Base-by-base conservation (phyloP, 2,329 filamentous ascomycete genomes). In the Talaromyces sp. region DNA sequence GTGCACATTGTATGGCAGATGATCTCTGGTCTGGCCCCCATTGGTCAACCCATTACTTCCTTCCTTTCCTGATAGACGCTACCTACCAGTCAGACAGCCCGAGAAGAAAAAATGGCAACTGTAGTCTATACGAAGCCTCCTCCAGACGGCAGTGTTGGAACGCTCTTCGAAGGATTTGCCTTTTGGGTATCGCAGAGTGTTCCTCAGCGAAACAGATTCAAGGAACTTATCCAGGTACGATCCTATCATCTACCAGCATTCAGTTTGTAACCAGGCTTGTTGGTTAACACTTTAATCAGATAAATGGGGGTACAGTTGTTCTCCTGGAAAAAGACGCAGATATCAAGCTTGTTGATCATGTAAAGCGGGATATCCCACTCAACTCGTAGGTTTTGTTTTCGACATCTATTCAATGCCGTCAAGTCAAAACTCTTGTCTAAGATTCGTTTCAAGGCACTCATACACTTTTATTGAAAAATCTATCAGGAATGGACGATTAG, bases 181-280 rank as follows among this genome's bases (percentile, higher is more conserved):
- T 86, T 87, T 70, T 87, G 82, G 78, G 67, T 87, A 39, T 77
- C 81, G 21, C 77, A 78, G 58, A 78, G 77, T 56, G 71, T 84
- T 22, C 84, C 84, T 9, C 68, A 73, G 40, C 80, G 84, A 56
- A 67, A 63, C 22, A 70, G 71, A 53, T 78, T 81, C 63, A 71
- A 80, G 43, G 69, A 78, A n/a, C 67, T 76, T 50, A 80, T 86
- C 59, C 69, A 69, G 65, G 76, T 78, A 53, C 57, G 56, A 25
- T 45, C 39, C 53, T 36, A 45, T 62, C 50, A 52, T 36, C 7
- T 25, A 10, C 2, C 22, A 11, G 46, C 15, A 28, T 25, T 2
- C 11, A n/a, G 10, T 15, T 11, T 13, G 17, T n/a, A 6, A 19
- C 15, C 7, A 10, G 31, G 13, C 41, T n/a, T 33, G 15, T n/a